Conservation (phyloP, 2,329 filamentous ascomycete species). For the Xylariaceae sp. region DNA sequence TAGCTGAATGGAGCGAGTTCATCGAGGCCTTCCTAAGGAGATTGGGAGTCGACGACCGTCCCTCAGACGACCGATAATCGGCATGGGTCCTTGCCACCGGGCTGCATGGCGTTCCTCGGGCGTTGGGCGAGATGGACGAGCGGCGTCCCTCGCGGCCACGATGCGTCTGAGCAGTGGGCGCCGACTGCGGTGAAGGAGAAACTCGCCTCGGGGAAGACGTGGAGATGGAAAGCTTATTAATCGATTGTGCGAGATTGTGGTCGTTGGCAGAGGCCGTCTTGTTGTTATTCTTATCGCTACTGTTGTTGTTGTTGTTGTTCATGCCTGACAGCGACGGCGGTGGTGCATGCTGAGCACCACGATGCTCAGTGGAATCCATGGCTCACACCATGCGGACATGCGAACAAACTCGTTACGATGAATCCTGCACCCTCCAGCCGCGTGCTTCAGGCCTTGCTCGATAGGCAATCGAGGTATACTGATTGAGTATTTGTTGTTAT, state of each 20-base stretch:
- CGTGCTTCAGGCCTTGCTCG: too few relatives aligned
- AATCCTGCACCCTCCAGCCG: neutral
- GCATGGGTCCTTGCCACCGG: slow-evolving; percentile 33
- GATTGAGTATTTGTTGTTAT: neutral
- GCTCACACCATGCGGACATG: slow-evolving; percentile 13
- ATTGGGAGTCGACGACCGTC: slow-evolving; percentile 44
- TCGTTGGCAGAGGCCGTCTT: too few relatives aligned
- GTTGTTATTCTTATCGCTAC: slow-evolving; percentile 4
- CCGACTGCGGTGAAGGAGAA: slow-evolving; percentile 35
- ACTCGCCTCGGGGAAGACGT: slow-evolving; percentile 27
- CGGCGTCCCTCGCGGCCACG: slow-evolving; percentile 13
- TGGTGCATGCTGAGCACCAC: slow-evolving; percentile 19
- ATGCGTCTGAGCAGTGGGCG: slow-evolving; percentile 11
- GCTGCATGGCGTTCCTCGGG: slow-evolving; percentile 37
- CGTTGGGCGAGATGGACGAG: slow-evolving; percentile 28
- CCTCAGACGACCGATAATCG: slow-evolving; percentile 32
- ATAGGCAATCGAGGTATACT: neutral
- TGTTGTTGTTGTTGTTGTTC: slow-evolving; percentile 6
- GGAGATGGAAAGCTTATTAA: slow-evolving; percentile 34
- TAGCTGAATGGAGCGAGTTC: slow-evolving; percentile 50
- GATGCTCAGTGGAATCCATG: slow-evolving; percentile 26
- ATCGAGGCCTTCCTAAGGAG: slow-evolving; percentile 52
- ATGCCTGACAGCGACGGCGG: slow-evolving; percentile 8
- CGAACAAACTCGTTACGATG: slow-evolving; percentile 4
- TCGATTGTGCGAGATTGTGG: slow-evolving; percentile 24